These are phyloP conservation scores for Amanita inopinata DNA, from an alignment of 768 basidiomycete species.

Conservation along the genomic window DNA sequence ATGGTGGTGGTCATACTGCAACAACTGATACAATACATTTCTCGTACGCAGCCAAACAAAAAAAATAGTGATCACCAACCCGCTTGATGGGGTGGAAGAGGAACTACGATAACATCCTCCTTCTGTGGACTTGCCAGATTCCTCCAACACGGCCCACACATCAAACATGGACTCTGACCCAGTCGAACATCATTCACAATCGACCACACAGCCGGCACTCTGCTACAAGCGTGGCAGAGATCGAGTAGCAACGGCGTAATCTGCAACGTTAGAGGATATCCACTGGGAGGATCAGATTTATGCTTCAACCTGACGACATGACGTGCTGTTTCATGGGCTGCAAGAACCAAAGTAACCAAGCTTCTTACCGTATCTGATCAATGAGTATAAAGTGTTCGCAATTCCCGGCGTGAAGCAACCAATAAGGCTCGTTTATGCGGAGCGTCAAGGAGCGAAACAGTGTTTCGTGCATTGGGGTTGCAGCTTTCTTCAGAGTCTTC, in stretches of 20 bases:
- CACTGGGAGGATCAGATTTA: conserved; percentile 40
- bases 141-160: conserved; percentile 70
- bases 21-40: not conserved
- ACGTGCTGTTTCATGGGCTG: conserved; percentile 10
- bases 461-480: conserved; percentile 37
- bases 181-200: conserved; percentile 64
- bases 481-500: conserved; percentile 25
- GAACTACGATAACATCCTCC: conserved; percentile 38
- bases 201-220: conserved; percentile 59
- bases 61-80: conserved; percentile 3
- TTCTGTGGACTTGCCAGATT: conserved; percentile 49
- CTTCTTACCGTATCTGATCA: conserved; percentile 59
- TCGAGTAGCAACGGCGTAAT: conserved; percentile 52
- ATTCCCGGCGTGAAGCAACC: conserved; percentile 70
- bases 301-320: conserved; percentile 42
- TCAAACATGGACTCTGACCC: conserved; percentile 67
- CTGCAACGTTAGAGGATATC: conserved; percentile 63
- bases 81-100: conserved; percentile 32
- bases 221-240: conserved; percentile 59
- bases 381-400: conserved; percentile 76
- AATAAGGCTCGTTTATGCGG: conserved; percentile 68
- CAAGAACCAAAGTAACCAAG: not conserved
- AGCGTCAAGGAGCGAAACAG: conserved; percentile 44
- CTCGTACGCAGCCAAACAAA: conserved; percentile 15
- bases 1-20: conserved; percentile 20